Percentiles rank a stretch among this genome's conserved stretches.
Evolutionary conservation across 352 stramenopile species (phyloP).

Genomic region (Globisporangium uncinulatum): DNA sequence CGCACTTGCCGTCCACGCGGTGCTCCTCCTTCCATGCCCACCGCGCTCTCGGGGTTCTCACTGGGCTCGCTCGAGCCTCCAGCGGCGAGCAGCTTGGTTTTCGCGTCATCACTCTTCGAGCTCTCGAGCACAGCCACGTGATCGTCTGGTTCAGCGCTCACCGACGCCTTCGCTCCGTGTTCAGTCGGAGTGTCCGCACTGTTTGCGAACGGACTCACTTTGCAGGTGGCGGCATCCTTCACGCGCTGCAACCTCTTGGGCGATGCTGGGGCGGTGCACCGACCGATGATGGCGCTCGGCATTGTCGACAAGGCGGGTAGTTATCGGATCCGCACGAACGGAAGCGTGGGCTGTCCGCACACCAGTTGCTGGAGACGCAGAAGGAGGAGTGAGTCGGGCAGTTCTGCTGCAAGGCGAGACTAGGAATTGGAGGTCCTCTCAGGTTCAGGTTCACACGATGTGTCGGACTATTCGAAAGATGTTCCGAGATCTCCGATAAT

Average conservation of each 20-base stretch:
- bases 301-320: not conserved
- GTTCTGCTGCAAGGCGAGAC: too few species aligned
- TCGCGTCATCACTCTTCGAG: slow-evolving; percentile 1
- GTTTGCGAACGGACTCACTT: not conserved
- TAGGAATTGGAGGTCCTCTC: too few species aligned
- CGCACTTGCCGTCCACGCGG: slow-evolving; percentile 16
- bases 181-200: not conserved
- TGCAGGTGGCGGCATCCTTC: not conserved
- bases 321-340: not conserved
- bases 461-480: too few species aligned
- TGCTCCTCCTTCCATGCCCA: not conserved
- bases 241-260: not conserved
- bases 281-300: not conserved
- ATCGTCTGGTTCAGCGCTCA: not conserved
- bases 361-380: not conserved
- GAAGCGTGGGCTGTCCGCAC: too few species aligned
- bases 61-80: slow-evolving; percentile 17
- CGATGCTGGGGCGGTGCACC: not conserved
- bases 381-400: too few species aligned
- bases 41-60: not conserved
- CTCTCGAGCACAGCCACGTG: not conserved
- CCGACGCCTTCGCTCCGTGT: not conserved
- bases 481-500: too few species aligned
- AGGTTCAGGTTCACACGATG: too few species aligned
- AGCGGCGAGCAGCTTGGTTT: not conserved